phyloP scores from a whole-genome alignment of 2,329 filamentous ascomycete species.

The Volutella citrinella region DNA sequence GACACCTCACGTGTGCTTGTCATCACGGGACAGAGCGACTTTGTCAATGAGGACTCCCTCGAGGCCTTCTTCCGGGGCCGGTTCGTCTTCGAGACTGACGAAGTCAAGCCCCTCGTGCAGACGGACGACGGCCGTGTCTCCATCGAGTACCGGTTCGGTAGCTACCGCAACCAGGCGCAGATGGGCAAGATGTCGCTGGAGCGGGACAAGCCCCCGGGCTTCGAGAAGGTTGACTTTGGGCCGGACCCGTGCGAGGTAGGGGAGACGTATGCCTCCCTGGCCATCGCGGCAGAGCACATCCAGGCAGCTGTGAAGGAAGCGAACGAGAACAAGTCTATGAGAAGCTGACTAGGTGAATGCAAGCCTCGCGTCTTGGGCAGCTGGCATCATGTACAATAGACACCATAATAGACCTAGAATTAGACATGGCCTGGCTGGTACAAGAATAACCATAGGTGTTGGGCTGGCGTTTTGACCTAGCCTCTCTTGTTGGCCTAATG shows the following conservation, averaged over 20 bases:
- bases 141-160: slow-evolving; percentile 52
- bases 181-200: slow-evolving; percentile 41
- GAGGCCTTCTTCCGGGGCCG: slow-evolving; percentile 37
- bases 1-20: slow-evolving; percentile 47
- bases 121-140: slow-evolving; percentile 27
- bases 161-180: slow-evolving; percentile 53
- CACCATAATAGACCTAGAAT: too few species aligned
- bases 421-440: too few species aligned
- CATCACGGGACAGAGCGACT: slow-evolving; percentile 40
- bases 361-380: too few species aligned
- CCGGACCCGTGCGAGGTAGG: slow-evolving; percentile 37
- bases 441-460: too few species aligned
- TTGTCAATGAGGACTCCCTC: slow-evolving; percentile 43
- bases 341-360: too few species aligned
- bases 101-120: slow-evolving; percentile 31
- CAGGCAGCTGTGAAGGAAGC: slow-evolving; percentile 25
- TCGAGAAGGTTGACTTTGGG: slow-evolving; percentile 38
- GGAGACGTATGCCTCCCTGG: slow-evolving; percentile 29
- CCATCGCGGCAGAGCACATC: slow-evolving; percentile 31
- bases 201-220: slow-evolving; percentile 30
- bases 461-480: too few species aligned
- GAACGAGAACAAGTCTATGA: too few species aligned
- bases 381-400: too few species aligned
- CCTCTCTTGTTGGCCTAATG: too few species aligned
- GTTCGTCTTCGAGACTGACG: slow-evolving; percentile 48